Conservation (phyloP, 306 rosid genomes). For the Prunus davidiana region DNA sequence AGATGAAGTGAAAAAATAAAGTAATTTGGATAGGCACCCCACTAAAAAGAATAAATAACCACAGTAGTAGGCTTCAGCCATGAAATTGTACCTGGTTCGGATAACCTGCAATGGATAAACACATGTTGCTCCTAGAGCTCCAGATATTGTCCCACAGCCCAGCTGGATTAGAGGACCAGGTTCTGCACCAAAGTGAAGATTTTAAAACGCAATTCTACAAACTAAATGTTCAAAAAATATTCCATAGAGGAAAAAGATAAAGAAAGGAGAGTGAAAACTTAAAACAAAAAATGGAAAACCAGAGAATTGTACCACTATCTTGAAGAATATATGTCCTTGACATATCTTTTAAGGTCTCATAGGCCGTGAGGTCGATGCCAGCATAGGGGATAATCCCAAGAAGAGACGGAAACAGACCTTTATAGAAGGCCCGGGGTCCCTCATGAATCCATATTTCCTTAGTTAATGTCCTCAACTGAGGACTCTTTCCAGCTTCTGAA, state of each 20-base stretch:
- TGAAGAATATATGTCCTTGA: slow-evolving; percentile 70
- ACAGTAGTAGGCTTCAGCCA: slow-evolving; percentile 10
- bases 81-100: slow-evolving; percentile 69
- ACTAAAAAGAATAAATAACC: neutral
- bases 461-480: slow-evolving; percentile 60
- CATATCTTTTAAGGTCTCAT: slow-evolving; percentile 87
- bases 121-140: slow-evolving; percentile 93
- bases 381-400: slow-evolving; percentile 95
- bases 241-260: neutral
- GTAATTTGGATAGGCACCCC: neutral
- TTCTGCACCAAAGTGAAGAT: slow-evolving; percentile 47
- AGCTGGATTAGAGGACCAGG: slow-evolving; percentile 91
- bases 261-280: neutral
- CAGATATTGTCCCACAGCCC: slow-evolving; percentile 94
- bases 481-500: slow-evolving; percentile 61
- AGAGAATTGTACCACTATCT: slow-evolving; percentile 47
- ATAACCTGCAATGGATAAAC: slow-evolving; percentile 94
- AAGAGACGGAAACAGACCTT: slow-evolving; percentile 85
- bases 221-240: slow-evolving; percentile 9
- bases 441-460: slow-evolving; percentile 81
- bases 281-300: neutral
- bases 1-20: neutral
- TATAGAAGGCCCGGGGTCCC: slow-evolving; percentile 91
- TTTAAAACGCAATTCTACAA: slow-evolving; percentile 13
- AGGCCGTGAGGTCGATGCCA: slow-evolving; percentile 91